Conservation (phyloP, 75 land plant species). For the Adiantum capillusveneris region DNA sequence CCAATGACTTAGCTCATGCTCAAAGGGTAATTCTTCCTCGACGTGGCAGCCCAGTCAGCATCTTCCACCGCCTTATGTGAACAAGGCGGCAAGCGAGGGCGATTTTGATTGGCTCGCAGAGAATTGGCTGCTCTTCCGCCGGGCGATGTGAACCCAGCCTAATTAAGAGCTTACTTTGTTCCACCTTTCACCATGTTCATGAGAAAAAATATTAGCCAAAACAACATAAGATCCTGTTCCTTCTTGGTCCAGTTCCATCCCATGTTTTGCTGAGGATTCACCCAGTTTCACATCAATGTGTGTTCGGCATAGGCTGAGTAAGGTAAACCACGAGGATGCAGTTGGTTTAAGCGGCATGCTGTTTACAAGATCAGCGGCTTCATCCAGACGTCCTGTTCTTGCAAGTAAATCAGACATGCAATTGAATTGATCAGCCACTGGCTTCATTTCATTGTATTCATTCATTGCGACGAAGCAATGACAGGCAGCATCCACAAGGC, state of each 20-base stretch:
- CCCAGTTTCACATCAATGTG: conserved; percentile 35
- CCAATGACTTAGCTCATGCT: too few species aligned
- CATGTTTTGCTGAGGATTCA: conserved; percentile 31
- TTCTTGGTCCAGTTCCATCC: conserved; percentile 39
- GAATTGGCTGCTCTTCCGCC: too few species aligned
- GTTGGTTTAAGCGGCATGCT: conserved; percentile 33
- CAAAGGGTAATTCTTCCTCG: too few species aligned
- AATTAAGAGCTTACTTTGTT: too few species aligned
- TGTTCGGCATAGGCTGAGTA: conserved; percentile 38
- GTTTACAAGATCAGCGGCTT: conserved; percentile 31
- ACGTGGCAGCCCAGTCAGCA: too few species aligned
- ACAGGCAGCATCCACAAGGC: conserved; percentile 13
- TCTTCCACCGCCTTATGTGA: too few species aligned
- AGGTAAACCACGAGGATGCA: conserved; percentile 35
- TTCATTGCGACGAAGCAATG: conserved; percentile 20
- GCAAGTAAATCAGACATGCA: conserved; percentile 50
- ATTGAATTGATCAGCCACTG: conserved; percentile 47
- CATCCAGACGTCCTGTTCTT: conserved; percentile 29
- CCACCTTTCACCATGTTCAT: background rate
- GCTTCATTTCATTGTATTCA: conserved; percentile 21
- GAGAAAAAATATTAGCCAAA: conserved; percentile 35
- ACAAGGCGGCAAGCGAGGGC: too few species aligned
- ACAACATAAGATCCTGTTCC: conserved; percentile 43
- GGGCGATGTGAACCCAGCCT: too few species aligned
- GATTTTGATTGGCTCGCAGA: too few species aligned